These are phyloP conservation scores for Fremontodendron californicum DNA, from an alignment of 345 rosid species.

Conservation along the genomic window DNA sequence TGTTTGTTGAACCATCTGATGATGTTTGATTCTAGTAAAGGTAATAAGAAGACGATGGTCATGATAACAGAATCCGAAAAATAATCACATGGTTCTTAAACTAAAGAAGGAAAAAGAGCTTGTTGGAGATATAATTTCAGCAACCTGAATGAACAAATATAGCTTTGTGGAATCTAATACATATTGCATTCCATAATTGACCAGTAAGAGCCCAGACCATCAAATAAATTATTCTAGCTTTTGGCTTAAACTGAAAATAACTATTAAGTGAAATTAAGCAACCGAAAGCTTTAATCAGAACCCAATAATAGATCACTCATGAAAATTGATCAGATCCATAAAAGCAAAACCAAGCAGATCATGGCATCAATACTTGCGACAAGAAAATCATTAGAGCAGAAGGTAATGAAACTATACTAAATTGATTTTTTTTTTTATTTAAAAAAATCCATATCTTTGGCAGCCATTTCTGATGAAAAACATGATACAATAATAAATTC, in stretches of 20 bases:
- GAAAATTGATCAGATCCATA: neutral
- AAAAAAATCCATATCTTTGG: neutral
- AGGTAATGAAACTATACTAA: no score
- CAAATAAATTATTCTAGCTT: neutral
- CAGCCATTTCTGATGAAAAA: neutral
- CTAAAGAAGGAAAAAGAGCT: neutral
- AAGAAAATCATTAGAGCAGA: no score
- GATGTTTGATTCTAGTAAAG: neutral
- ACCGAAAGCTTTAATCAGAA: neutral
- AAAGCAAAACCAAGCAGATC: conserved; percentile 1
- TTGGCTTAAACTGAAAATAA: neutral
- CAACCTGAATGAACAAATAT: neutral
- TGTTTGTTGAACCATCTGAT: conserved; percentile 45
- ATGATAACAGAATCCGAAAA: neutral
- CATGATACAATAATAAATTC: neutral
- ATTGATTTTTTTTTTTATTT: no score
- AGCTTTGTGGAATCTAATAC: neutral
- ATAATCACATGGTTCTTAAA: neutral
- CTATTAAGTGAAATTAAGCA: neutral
- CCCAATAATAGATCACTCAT: neutral
- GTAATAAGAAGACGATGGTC: neutral
- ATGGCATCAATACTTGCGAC: neutral
- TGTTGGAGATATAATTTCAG: neutral
- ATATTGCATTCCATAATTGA: neutral
- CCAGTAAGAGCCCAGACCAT: neutral